These are phyloP conservation scores for Pseudocercospora cruenta DNA, from an alignment of 2,329 filamentous ascomycete genomes.

Conservation along the genomic window DNA sequence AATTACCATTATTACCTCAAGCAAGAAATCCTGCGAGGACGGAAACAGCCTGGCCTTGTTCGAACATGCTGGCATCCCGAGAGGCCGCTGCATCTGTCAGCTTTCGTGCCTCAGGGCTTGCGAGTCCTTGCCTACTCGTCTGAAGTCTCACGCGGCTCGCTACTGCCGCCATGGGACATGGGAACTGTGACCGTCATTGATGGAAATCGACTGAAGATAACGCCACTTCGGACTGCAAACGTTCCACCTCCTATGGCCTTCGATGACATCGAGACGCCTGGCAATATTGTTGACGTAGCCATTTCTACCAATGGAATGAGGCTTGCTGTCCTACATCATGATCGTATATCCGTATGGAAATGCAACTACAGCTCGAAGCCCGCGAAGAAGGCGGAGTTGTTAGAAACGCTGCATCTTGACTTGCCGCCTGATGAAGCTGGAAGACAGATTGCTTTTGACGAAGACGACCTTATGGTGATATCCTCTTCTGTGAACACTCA, in stretches of 20 bases:
- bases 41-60: conserved; percentile 17
- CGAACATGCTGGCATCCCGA: conserved; percentile 76
- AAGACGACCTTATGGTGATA: conserved; percentile 43
- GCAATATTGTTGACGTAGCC: conserved; percentile 72
- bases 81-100: conserved; percentile 70
- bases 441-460: conserved; percentile 55
- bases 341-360: conserved; percentile 68
- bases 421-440: conserved; percentile 14
- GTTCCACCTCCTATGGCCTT: conserved; percentile 92
- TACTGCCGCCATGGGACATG: conserved; percentile 61
- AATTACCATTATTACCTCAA: conserved; percentile 99
- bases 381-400: conserved; percentile 43
- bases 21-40: conserved; percentile 67
- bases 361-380: conserved; percentile 67
- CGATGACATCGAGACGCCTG: conserved; percentile 67
- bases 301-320: conserved; percentile 67
- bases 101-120: conserved; percentile 18
- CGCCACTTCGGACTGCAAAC: conserved; percentile 80
- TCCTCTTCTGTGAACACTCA: conserved; percentile 23
- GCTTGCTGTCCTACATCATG: conserved; percentile 73
- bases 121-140: conserved; percentile 66
- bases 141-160: conserved; percentile 68
- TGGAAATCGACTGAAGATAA: conserved; percentile 78
- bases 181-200: conserved; percentile 75
- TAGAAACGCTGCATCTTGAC: conserved; percentile 38